Evolutionary conservation across 371 early-diverging fungal genomes (phyloP), one percentile per base, ranked within the genome.

Genomic region (Batrachochytrium dendrobatidis): DNA sequence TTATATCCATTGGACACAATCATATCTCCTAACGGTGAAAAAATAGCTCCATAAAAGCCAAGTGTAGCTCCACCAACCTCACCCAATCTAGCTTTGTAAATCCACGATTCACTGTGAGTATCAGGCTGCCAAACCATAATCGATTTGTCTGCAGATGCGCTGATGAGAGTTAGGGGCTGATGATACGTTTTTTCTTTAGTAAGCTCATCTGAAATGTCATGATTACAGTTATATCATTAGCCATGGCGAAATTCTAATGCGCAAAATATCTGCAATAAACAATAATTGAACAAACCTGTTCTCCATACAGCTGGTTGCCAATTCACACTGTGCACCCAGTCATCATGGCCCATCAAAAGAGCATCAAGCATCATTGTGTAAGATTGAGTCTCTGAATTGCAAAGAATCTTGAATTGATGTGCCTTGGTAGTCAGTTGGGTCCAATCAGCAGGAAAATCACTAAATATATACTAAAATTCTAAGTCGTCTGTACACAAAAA

Each of bases 51-150:
- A 61, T 86, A 87, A 62, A 92, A 90, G 3, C 93, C 95, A 39
- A 87, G 78, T 0, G 85, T 80, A 54, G 78, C 80, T 1, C 94
- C 94, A 24, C 92, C 93, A 55, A 91, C 83, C 59, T 93, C 95
- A 34, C 98, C 98, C 39, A 97, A 84, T 45, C 94, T 88, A 6
- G 80, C 78, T 66, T 71, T 81, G 53, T 86, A 85, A 0, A 88
- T 66, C 98, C 98, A 97, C 18, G 91, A 85, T 43, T 89, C 92
- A 2, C 85, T 85, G 18, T 78, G 73, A 6, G 69, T 53, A 65
- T 94, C 93, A 3, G 95, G 92, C 12, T 71, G 72, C 98, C 98
- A 97, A 30, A 93, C 72, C 74, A 95, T 86, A 75, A 93, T 83
- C 28, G 91, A 87, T 71, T 92, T 90, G 72, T 97, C 98, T 10